Conservation (phyloP, 176 grass and related monocot species). For the Oryza glaberrima region DNA sequence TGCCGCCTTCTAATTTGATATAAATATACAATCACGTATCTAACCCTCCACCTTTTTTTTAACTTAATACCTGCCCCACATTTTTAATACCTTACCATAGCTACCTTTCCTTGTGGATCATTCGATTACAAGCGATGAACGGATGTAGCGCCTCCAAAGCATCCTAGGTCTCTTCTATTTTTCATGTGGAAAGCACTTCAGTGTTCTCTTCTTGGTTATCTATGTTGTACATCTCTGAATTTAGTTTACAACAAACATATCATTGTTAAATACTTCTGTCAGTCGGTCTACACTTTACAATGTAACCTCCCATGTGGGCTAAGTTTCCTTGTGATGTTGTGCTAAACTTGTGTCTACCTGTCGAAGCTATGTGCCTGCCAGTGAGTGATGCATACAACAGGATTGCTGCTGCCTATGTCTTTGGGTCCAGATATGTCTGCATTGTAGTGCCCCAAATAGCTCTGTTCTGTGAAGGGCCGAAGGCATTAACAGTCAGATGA, state of each 20-base stretch:
- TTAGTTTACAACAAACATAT: not conserved
- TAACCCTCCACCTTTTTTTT: too few species aligned
- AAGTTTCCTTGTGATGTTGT: not conserved
- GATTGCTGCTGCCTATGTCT: not conserved
- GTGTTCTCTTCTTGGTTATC: not conserved
- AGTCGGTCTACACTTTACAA: not conserved
- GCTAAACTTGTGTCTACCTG: slow-evolving; percentile 12
- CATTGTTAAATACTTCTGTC: not conserved
- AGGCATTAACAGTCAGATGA: not conserved
- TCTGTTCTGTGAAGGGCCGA: not conserved
- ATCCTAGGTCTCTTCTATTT: not conserved
- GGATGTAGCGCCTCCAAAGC: too few species aligned
- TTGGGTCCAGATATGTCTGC: not conserved
- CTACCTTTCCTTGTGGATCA: too few species aligned
- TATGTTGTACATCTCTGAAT: not conserved
- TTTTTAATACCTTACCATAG: too few species aligned
- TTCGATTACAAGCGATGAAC: too few species aligned
- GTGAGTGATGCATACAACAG: slow-evolving; percentile 8
- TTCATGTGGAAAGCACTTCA: not conserved
- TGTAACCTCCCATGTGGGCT: not conserved
- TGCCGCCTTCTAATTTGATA: too few species aligned
- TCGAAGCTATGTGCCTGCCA: not conserved
- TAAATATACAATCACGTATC: too few species aligned
- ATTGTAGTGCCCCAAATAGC: slow-evolving; percentile 16
- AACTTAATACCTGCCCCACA: too few species aligned